Evolutionary conservation across 176 grass and related monocot species (phyloP).

Genomic region (Saccharum spontaneum): DNA sequence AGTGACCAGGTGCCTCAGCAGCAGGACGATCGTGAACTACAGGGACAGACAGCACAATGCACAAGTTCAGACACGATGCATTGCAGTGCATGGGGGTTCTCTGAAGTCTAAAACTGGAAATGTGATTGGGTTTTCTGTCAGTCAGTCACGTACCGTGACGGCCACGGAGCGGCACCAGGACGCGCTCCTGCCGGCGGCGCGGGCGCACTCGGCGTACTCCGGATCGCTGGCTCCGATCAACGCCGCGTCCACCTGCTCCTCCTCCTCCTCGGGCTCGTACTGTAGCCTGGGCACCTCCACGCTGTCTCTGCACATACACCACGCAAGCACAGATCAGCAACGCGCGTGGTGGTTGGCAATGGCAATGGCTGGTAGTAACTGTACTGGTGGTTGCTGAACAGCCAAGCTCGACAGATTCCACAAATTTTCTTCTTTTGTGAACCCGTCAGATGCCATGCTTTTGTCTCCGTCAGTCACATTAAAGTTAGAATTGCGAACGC

Average conservation of each 20-base stretch:
- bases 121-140: neutral
- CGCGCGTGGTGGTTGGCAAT: neutral
- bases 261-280: constrained; percentile 37
- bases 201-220: constrained; percentile 51
- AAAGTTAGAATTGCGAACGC: neutral
- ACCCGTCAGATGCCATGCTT: neutral
- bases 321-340: constrained; percentile 13
- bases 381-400: neutral
- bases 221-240: constrained; percentile 13
- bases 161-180: constrained; percentile 52
- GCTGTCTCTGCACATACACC: constrained; percentile 47
- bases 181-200: constrained; percentile 32
- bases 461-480: neutral
- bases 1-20: too few species aligned
- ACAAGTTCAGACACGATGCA: too few species aligned
- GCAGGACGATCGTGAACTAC: too few species aligned
- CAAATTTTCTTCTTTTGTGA: neutral
- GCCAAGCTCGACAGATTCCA: neutral
- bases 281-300: constrained; percentile 56
- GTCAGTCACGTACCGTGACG: constrained; percentile 41
- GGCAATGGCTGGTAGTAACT: neutral
- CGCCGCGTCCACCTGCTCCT: neutral
- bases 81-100: neutral
- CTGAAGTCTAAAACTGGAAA: neutral
- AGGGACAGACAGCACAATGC: too few species aligned